Conservation (phyloP, 75 land plant species). For the Pseudotsuga menziesii region DNA sequence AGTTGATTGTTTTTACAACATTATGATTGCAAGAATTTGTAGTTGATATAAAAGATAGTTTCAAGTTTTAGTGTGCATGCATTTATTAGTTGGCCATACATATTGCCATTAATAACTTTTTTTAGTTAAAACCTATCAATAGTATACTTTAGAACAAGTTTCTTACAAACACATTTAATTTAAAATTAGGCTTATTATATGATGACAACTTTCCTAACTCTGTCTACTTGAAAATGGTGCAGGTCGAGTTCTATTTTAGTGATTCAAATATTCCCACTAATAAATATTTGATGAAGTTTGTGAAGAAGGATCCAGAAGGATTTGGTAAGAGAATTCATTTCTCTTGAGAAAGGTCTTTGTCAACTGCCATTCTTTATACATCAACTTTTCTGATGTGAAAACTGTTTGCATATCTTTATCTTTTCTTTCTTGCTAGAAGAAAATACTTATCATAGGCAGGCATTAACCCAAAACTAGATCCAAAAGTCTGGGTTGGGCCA, state of each 20-base stretch:
- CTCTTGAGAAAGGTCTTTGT: neutral
- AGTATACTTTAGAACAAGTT: neutral
- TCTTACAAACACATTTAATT: neutral
- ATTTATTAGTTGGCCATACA: neutral
- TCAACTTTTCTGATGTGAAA: neutral
- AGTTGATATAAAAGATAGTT: too few relatives aligned
- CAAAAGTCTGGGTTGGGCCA: too few relatives aligned
- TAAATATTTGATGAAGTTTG: conserved; percentile 59
- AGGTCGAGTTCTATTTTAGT: conserved; percentile 97
- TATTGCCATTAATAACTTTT: neutral
- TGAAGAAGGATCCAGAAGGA: conserved; percentile 79
- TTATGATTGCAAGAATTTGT: too few relatives aligned
- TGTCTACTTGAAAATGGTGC: conserved; percentile 7
- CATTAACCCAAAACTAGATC: too few relatives aligned
- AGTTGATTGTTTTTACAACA: too few relatives aligned
- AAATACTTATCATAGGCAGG: too few relatives aligned
- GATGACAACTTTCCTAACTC: neutral
- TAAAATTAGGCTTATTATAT: neutral
- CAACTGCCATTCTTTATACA: neutral
- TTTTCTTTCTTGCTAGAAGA: too few relatives aligned
- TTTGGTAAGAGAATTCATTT: conserved; percentile 54
- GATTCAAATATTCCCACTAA: conserved; percentile 87
- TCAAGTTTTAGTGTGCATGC: too few relatives aligned
- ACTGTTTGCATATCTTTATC: neutral
- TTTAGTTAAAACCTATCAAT: neutral